Conservation (phyloP, 768 basidiomycete species). For the Rickenella mellea region DNA sequence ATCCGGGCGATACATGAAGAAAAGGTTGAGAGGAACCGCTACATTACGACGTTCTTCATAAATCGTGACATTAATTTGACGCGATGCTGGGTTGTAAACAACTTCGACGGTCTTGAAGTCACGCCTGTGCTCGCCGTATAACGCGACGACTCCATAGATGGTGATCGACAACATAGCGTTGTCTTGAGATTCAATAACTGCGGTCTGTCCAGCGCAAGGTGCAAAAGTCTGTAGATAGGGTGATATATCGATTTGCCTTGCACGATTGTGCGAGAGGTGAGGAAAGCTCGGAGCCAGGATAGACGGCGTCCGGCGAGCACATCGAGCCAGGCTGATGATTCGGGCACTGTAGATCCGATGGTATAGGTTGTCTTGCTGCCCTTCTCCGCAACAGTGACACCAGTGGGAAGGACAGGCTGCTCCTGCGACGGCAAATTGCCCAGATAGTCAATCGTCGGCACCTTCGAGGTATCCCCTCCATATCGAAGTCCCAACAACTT, state of each 20-base stretch:
- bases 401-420: conserved; percentile 25
- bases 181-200: conserved; percentile 46
- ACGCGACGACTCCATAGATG: conserved; percentile 73
- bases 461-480: conserved; percentile 56
- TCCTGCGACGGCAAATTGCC: conserved; percentile 37
- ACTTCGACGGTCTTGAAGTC: conserved; percentile 82
- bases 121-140: conserved; percentile 60
- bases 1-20: conserved; percentile 81
- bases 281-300: conserved; percentile 79
- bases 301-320: conserved; percentile 73
- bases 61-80: conserved; percentile 60
- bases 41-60: conserved; percentile 74
- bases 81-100: conserved; percentile 39
- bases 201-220: conserved; percentile 72
- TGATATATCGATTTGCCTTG: conserved; percentile 82
- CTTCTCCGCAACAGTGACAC: conserved; percentile 32
- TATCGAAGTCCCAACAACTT: conserved; percentile 77
- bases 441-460: conserved; percentile 84
- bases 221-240: conserved; percentile 81
- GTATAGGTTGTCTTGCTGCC: conserved; percentile 38
- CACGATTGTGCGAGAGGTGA: conserved; percentile 74
- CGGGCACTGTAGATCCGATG: conserved; percentile 46
- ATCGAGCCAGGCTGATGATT: conserved; percentile 70
- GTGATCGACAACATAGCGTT: conserved; percentile 47
- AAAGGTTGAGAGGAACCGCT: conserved; percentile 71